Conservation (phyloP, 176 grass and related monocot species). For the Carex littledalei region DNA sequence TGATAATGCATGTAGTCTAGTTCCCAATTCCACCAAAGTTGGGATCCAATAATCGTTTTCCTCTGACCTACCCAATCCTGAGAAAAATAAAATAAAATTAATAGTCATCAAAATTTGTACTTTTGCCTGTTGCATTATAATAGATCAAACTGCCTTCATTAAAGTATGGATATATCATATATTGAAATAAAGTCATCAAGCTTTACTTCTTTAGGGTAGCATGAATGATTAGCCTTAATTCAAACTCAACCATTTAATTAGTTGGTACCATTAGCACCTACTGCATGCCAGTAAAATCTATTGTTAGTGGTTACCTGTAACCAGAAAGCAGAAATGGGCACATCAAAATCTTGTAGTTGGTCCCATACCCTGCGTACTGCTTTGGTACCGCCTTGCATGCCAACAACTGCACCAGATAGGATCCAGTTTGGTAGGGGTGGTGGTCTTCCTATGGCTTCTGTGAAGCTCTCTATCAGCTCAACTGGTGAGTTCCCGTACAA, state of each 20-base stretch:
- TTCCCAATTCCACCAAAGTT: constrained; percentile 99
- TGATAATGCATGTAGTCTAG: constrained; percentile 46
- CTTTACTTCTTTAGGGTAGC: background rate
- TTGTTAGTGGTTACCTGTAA: constrained; percentile 47
- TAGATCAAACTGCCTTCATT: background rate
- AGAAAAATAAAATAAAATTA: background rate
- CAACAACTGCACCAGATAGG: constrained; percentile 67
- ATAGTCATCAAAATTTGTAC: background rate
- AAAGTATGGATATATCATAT: background rate
- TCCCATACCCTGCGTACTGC: constrained; percentile 59
- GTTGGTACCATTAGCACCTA: background rate
- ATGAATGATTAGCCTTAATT: background rate
- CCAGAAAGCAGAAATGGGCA: constrained; percentile 86
- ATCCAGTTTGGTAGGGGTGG: constrained; percentile 83
- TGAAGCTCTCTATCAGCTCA: constrained; percentile 60
- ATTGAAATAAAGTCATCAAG: background rate
- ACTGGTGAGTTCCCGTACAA: constrained; percentile 56
- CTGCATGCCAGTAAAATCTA: background rate
- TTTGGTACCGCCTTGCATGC: constrained; percentile 83
- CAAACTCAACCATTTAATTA: background rate
- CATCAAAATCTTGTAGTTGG: constrained; percentile 56
- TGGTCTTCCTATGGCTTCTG: constrained; percentile 59
- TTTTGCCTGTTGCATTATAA: background rate
- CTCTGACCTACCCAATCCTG: constrained; percentile 98
- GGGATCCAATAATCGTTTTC: constrained; percentile 77